Evolutionary conservation across 306 rosid species (phyloP), one percentile per base, ranked within the genome.

Genomic region (Amphicarpaea edgeworthii): DNA sequence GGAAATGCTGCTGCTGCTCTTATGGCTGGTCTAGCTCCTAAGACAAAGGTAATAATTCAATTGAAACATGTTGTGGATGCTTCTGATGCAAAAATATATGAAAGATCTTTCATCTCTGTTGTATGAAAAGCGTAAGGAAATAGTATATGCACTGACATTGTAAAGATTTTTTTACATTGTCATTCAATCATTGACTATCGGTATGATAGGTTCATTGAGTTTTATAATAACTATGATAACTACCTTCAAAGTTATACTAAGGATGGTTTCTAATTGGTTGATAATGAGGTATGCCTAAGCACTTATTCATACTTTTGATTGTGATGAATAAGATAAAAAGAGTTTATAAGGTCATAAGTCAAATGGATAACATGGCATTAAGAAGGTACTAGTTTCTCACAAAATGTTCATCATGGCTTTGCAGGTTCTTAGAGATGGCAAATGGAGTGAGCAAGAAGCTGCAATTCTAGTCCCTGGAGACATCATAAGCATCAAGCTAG

Each of bases 21-120:
- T 26, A 95, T 95, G 98, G 98, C 98, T n/a, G 90, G 98, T 84
- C 98, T 96, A 82, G 99, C 99, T 58, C 99, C 99, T 17, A 96
- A 92, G 65, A 84, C 99, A 14, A 96, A 96, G 97, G 98, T 91
- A 84, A 70, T 12, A 21, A n/a, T n/a, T n/a, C 26, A 49, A 11
- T 64, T 51, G 23, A 67, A 66, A 10, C 28, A 42, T 63, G 54
- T 77, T 23, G 14, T 53, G 43, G 7, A 78, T 55, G 38, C 45
- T 55, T 42, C 8, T 46, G 6, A 64, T 46, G 63, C 70, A 32
- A 17, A 60, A 58, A 12, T 60, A 12, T 60, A 19, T 17, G 42
- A 8, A 11, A 37, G 38, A 14, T 54, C 54, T 23, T 41, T 57
- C 41, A 40, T 72, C 77, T 72, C 41, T 9, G 23, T 41, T 57